phyloP scores from a whole-genome alignment of 257 asterid species.

The Nicotiana benthamiana region DNA sequence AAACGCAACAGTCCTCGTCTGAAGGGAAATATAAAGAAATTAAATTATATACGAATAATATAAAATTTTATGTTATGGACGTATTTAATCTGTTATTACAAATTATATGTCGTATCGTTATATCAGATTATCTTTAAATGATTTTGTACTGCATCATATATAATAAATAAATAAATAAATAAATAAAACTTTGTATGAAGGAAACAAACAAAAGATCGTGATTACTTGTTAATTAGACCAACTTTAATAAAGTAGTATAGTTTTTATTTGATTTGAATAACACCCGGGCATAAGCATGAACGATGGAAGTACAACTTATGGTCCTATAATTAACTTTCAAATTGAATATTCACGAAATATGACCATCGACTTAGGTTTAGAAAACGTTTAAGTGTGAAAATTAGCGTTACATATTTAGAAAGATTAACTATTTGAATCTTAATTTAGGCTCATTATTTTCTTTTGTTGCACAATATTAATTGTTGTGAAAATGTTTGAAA shows the following conservation, averaged over 20 bases:
- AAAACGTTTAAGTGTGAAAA: background rate
- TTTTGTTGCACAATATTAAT: background rate
- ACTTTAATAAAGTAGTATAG: background rate
- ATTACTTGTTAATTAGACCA: background rate
- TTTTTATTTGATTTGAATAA: background rate
- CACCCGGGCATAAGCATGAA: background rate
- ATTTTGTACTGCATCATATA: background rate
- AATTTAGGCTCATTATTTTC: background rate
- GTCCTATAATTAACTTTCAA: too few relatives aligned
- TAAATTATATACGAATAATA: too few relatives aligned
- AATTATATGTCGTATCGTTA: background rate
- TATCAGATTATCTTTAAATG: background rate
- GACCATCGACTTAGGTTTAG: background rate
- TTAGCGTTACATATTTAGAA: background rate
- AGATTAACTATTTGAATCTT: background rate
- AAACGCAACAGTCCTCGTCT: too few relatives aligned
- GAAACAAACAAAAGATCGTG: background rate
- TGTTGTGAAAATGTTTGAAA: background rate
- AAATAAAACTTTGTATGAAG: background rate
- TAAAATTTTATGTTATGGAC: too few relatives aligned
- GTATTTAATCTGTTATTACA: background rate
- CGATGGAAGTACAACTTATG: too few relatives aligned
- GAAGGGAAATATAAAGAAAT: too few relatives aligned
- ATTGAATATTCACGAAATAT: too few relatives aligned
- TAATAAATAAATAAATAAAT: background rate